Evolutionary conservation across 805 yeast species (phyloP).

Genomic region (Candida glaebosa): DNA sequence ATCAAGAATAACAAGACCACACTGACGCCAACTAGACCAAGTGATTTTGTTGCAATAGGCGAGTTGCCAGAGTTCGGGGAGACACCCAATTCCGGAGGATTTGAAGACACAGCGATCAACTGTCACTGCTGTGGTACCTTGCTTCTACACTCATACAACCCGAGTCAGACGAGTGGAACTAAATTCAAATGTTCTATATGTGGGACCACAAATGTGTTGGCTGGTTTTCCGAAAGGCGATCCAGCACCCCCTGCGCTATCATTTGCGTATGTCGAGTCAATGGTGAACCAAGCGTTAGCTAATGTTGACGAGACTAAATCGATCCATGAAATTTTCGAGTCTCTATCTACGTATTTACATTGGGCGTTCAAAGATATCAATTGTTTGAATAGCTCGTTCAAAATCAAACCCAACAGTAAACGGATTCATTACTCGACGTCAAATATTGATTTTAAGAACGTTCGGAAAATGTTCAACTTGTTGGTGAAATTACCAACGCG

Average conservation of each 20-base stretch:
- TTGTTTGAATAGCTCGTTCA: slow-evolving; percentile 56
- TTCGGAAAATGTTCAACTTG: slow-evolving; percentile 44
- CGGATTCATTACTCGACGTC: slow-evolving; percentile 41
- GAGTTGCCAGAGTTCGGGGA: background rate
- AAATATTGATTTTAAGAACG: slow-evolving; percentile 48
- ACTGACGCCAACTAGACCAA: no score
- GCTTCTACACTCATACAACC: slow-evolving; percentile 22
- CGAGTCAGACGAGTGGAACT: slow-evolving; percentile 8
- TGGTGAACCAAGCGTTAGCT: slow-evolving; percentile 32
- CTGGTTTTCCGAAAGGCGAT: slow-evolving; percentile 6
- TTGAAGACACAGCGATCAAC: slow-evolving; percentile 15
- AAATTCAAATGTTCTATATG: slow-evolving; percentile 63
- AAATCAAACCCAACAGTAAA: slow-evolving; percentile 19
- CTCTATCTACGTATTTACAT: slow-evolving; percentile 47
- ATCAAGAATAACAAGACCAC: no score
- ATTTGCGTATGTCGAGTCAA: slow-evolving; percentile 25
- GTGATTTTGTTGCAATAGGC: no score
- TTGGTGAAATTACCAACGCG: slow-evolving; percentile 54
- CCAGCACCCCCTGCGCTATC: slow-evolving; percentile 21
- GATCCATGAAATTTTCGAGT: slow-evolving; percentile 38
- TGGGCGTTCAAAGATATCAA: slow-evolving; percentile 45
- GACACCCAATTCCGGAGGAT: background rate
- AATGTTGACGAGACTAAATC: slow-evolving; percentile 9
- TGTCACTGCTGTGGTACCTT: slow-evolving; percentile 40
- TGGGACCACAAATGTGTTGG: slow-evolving; percentile 41